Base-by-base conservation (phyloP, 345 rosid species). In the Salix caprea region DNA sequence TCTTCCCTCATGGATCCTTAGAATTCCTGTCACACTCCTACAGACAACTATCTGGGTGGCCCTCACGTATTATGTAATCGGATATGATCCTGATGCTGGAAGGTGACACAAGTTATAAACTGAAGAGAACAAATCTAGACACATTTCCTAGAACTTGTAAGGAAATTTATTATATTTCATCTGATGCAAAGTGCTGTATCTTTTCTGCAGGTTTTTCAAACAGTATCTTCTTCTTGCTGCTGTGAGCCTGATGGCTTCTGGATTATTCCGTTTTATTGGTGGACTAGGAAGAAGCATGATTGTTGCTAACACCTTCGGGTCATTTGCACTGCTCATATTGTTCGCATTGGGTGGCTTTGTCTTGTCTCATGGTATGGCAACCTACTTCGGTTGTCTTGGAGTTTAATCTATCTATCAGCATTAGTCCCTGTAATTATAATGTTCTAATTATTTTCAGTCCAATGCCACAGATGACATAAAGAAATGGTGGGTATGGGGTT, bases 401-500 rank as follows among this genome's bases (percentile, higher is more conserved):
- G 18, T 46, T 46, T 4, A 14, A 46, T 46, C 18, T 46, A 13
- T 46, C 4, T 13, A 46, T 46, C 18, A 46, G 14, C 18, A 46
- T 46, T 14, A 46, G 52, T 14, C 52, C 52, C 6, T 46, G 1
- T 46, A 46, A 46, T 46, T 46, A 46, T 1, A 13, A 46, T 26
- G 19, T 32, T 48, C 65, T 34, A 7, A 21, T 5, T 65, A 7
- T 74, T 75, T 40, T 5, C 14, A 56, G 32, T 36, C 60, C 34
- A 26, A 67, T 76, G 52, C 26, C 16, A 40, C 70, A 94, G 98
- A 92, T 2, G 74, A 90, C 66, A 81, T 94, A 4, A 92, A 94
- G 79, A 90, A 86, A 74, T 92, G 97, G 98, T 91, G 97, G 98
- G 86, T 86, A 32, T 92, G 98, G 97, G 96, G 89, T 44, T 92